Conservation (phyloP, 2,329 filamentous ascomycete species). For the Emmonsiellopsis sp. region DNA sequence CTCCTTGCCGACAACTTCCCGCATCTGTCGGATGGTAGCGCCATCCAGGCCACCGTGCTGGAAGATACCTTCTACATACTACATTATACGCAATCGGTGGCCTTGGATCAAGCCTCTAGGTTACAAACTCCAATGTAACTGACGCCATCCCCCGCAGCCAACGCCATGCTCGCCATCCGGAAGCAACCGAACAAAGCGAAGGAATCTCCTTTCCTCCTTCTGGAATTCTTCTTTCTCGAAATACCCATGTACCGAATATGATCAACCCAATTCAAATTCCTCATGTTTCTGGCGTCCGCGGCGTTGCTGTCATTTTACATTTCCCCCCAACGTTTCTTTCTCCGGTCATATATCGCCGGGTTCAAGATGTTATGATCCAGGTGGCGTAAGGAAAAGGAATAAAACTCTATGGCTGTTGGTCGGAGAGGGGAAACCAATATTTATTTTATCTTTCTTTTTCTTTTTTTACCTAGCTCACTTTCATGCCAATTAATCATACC, state of each 20-base stretch:
- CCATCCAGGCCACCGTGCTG: neutral
- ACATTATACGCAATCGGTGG: neutral
- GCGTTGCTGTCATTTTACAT: constrained; percentile 3
- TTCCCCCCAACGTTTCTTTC: neutral
- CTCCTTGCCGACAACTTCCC: neutral
- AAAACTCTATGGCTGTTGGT: no score
- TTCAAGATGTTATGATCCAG: no score
- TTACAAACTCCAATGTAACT: neutral
- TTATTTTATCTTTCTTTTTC: no score
- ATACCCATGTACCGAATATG: neutral
- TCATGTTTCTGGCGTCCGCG: constrained; percentile 1
- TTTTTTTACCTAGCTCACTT: no score
- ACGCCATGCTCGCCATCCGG: neutral
- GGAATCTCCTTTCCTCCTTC: neutral
- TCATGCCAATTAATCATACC: no score
- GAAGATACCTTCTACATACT: neutral
- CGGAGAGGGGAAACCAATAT: no score
- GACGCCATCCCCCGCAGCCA: no score
- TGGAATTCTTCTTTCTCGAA: neutral
- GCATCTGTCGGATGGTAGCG: neutral
- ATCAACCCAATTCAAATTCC: neutral
- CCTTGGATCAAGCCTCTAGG: neutral
- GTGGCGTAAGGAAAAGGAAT: no score
- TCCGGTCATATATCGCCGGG: no score
- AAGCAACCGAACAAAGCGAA: neutral